Conservation (phyloP, 1,139 yeast species). For the Geotrichum aggregatum region DNA sequence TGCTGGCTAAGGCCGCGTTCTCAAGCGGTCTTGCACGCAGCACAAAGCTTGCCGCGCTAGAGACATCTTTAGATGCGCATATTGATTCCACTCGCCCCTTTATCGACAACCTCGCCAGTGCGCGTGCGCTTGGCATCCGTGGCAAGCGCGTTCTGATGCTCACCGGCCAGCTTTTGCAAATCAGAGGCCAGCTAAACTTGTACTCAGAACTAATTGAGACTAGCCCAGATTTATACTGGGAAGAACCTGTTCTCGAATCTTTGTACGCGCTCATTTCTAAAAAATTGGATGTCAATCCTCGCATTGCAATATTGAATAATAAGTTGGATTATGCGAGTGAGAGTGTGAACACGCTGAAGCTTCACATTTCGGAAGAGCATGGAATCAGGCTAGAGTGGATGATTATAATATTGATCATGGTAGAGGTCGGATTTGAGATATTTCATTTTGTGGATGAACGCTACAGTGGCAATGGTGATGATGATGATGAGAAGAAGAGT, state of each 20-base stretch:
- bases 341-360: slow-evolving; percentile 72
- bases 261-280: slow-evolving; percentile 68
- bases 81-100: slow-evolving; percentile 58
- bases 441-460: slow-evolving; percentile 52
- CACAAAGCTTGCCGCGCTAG: slow-evolving; percentile 76
- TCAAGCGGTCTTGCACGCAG: slow-evolving; percentile 84
- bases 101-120: slow-evolving; percentile 63
- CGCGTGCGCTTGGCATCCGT: slow-evolving; percentile 49
- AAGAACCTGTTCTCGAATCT: slow-evolving; percentile 76
- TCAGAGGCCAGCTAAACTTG: slow-evolving; percentile 76
- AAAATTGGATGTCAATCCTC: slow-evolving; percentile 67
- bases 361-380: slow-evolving; percentile 71
- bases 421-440: slow-evolving; percentile 78
- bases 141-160: slow-evolving; percentile 62
- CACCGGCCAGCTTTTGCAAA: slow-evolving; percentile 68
- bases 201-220: slow-evolving; percentile 89
- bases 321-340: slow-evolving; percentile 88
- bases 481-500: no score
- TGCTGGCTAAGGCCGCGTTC: slow-evolving; percentile 81
- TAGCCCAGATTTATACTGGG: slow-evolving; percentile 82
- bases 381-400: slow-evolving; percentile 82
- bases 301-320: slow-evolving; percentile 74
- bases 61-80: slow-evolving; percentile 64
- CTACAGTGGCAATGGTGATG: no score
- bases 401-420: slow-evolving; percentile 72